Base-by-base conservation (phyloP, 2,329 filamentous ascomycete genomes). In the Aspergillus nomiae region DNA sequence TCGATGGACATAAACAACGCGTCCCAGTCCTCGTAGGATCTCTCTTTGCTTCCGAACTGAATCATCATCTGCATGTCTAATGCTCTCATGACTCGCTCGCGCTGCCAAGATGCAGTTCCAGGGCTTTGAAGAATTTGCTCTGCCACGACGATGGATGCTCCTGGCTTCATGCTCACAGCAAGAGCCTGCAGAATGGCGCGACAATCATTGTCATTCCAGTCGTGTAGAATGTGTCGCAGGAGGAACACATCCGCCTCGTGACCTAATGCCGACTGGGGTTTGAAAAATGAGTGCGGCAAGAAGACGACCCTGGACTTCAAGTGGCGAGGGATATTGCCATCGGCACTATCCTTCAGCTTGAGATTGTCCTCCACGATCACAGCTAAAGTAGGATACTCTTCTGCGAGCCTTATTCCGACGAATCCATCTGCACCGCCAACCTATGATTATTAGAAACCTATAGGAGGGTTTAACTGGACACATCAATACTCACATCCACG, bases 21-120 rank as follows among this genome's bases (percentile, higher is more conserved):
- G 1, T 12, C 9, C 48, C 48, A 51, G 19, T 51, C 48, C 9
- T 32, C 28, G 16, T 34, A 51, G 16, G 48, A 19, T 19, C 48
- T 51, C 16, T 51, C 48, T 28, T 51, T 51, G 19, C 48, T 51
- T 4, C 48, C 48, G 19, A 51, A 51, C 48, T 51, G 48, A 28
- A 51, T 51, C 48, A 32, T 51, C 48, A 51, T 51, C 48, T 51
- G 48, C 48, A 51, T 51, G 7, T 51, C 48, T n/a, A 51, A n/a
- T 11, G 48, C 48, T 19, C 48, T 32, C 48, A 51, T 51, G 9
- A 51, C 28, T 34, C 48, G 48, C 9, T 51, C 28, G 8, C 26
- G 19, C 28, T 51, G 28, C 48, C 48, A 51, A 4, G 48, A 12
- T 9, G 26, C 48, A 7, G 26, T 2, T 2, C 48, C 48, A 3